Evolutionary conservation across 2,329 filamentous ascomycete genomes (phyloP), one percentile per base, ranked within the genome.

Genomic region (Lachnellula suecica): DNA sequence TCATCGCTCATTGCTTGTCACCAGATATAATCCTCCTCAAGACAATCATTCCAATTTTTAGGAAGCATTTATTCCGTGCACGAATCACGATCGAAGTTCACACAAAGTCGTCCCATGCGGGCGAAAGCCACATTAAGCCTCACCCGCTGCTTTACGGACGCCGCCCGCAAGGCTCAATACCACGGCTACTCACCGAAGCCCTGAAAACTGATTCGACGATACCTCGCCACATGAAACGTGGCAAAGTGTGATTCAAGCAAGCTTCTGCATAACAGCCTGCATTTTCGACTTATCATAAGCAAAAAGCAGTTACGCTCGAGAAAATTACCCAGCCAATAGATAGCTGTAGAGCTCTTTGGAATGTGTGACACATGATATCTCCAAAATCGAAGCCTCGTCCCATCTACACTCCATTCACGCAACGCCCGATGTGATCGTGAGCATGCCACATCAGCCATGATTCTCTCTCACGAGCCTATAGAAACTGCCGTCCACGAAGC

Each of bases 401-500:
- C 13, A 8, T 31, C 8, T 13, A 13, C 27, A 13, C 27, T 31
- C 13, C 27, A 13, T 31, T 31, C 27, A 31, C 7, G 8, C 7
- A 31, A 31, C 13, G 13, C 27, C 7, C 13, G 7, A 8, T 13
- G 13, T 13, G 27, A 31, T 13, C 27, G 27, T 31, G 13, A 31
- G 13, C 27, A 31, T 31, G 27, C 13, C 27, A 13, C 13, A 31
- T 41, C 15, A 44, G 41, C 37, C n/a, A 58, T 58, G 56, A 52
- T 53, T 31, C 29, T 55, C 31, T 38, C 40, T 6, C 43, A 53
- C 37, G 23, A 35, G 7, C 46, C 55, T 31, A 44, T 58, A 15
- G 49, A 34, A 19, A 47, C 41, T 29, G 51, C 43, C 41, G 47
- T 58, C 13, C 56, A 53, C 44, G 56, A 58, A 53, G 56, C 56